Conservation (phyloP, 495 filamentous ascomycete species). For the Patellaria atrata region DNA sequence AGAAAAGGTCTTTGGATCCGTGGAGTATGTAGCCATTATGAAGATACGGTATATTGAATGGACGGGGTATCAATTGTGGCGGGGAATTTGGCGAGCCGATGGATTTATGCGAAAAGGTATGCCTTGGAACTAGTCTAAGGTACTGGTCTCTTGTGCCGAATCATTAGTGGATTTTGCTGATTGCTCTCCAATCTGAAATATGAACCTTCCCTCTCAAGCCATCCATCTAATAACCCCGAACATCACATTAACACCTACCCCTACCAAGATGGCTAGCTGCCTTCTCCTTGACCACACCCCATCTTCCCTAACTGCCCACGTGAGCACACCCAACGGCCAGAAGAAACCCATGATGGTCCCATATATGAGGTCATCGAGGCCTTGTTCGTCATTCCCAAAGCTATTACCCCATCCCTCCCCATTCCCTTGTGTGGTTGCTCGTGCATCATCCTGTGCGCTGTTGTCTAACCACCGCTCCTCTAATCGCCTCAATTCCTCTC, state of each 20-base stretch:
- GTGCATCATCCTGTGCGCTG: slow-evolving; percentile 33
- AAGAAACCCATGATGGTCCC: slow-evolving; percentile 86
- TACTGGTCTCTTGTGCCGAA: no score
- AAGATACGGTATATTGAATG: no score
- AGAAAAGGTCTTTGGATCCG: no score
- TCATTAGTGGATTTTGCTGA: no score
- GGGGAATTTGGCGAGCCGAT: no score
- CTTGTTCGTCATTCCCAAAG: slow-evolving; percentile 37
- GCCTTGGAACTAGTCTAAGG: no score
- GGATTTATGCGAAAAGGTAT: no score
- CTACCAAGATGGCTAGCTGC: slow-evolving; percentile 70
- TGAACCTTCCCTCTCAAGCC: no score
- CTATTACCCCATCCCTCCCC: slow-evolving; percentile 21
- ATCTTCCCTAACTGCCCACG: slow-evolving; percentile 76
- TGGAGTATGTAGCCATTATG: no score
- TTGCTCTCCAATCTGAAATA: no score
- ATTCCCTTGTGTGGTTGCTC: slow-evolving; percentile 21
- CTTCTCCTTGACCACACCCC: slow-evolving; percentile 74
- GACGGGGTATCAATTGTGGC: no score
- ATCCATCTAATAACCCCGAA: slow-evolving; percentile 51
- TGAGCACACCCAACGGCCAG: slow-evolving; percentile 75
- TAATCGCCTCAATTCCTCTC: slow-evolving; percentile 44
- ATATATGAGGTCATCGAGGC: slow-evolving; percentile 72
- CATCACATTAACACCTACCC: slow-evolving; percentile 56
- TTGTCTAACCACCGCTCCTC: slow-evolving; percentile 92